Percentiles rank a stretch among this genome's conserved stretches.
Conservation (phyloP, 139 green algal genomes). For the Ostreobium quekettii region DNA sequence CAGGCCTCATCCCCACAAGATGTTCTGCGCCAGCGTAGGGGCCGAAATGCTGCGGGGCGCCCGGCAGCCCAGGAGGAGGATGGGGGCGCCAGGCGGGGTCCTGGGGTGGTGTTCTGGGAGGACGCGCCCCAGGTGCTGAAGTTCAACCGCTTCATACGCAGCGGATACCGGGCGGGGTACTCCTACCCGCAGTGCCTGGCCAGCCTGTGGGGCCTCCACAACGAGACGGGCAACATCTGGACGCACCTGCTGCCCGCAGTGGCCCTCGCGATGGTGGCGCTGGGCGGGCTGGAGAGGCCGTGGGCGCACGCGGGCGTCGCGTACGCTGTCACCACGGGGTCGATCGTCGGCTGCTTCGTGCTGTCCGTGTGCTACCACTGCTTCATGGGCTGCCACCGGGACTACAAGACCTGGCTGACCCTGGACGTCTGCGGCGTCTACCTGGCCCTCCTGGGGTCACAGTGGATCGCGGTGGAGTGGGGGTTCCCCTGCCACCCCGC, state of each 20-base stretch:
- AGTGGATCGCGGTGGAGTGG: slow-evolving; percentile 22
- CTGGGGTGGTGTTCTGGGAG: slow-evolving; percentile 32
- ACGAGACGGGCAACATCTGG: slow-evolving; percentile 92
- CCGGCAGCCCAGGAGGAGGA: too few relatives aligned
- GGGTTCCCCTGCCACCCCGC: slow-evolving; percentile 30
- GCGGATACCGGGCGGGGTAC: slow-evolving; percentile 34
- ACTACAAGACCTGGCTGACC: slow-evolving; percentile 30
- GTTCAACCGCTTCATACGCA: slow-evolving; percentile 39
- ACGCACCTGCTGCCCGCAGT: slow-evolving; percentile 58
- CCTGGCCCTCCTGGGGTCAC: slow-evolving; percentile 28
- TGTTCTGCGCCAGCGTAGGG: too few relatives aligned
- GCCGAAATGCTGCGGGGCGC: too few relatives aligned
- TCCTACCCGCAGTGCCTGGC: slow-evolving; percentile 24
- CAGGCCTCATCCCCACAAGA: too few relatives aligned
- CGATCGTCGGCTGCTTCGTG: slow-evolving; percentile 30
- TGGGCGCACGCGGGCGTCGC: slow-evolving; percentile 22
- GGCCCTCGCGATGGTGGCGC: background rate
- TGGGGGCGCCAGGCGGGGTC: too few relatives aligned
- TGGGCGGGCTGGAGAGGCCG: background rate
- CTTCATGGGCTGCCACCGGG: slow-evolving; percentile 34
- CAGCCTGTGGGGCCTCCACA: slow-evolving; percentile 77
- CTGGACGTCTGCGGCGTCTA: slow-evolving; percentile 44
- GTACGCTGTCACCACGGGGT: slow-evolving; percentile 14
- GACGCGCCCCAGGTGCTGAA: slow-evolving; percentile 33
- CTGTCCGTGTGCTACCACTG: slow-evolving; percentile 37